phyloP scores from a whole-genome alignment of 441 rosid genomes.

The Pelargonium myrrhifolium region DNA sequence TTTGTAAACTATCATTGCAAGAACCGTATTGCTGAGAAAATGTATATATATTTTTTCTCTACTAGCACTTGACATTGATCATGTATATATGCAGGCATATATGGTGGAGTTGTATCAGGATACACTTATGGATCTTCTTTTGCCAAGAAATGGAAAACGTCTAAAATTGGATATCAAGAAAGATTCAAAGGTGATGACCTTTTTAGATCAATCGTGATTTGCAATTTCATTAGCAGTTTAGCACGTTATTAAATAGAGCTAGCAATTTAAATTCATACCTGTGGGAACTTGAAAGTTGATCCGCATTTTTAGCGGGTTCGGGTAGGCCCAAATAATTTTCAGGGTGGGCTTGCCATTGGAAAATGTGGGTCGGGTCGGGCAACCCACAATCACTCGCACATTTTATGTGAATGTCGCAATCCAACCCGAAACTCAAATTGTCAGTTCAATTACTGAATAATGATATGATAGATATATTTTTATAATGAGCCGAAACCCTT shows the following conservation, averaged over 20 bases:
- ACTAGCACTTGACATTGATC: constrained; percentile 4
- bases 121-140: constrained; percentile 72
- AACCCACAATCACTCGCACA: no score
- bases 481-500: no score
- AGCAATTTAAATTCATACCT: background rate
- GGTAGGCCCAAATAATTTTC: no score
- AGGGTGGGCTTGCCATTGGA: no score
- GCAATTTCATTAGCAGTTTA: background rate
- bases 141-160: constrained; percentile 61
- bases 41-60: background rate
- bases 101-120: constrained; percentile 98
- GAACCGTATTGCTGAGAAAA: background rate
- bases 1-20: background rate
- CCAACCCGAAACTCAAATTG: no score
- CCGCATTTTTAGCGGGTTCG: no score
- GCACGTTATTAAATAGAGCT: background rate
- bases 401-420: no score
- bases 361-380: no score
- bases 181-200: constrained; percentile 65
- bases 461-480: no score
- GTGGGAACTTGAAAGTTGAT: no score
- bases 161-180: constrained; percentile 81
- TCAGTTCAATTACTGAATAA: no score
- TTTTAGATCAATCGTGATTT: background rate
- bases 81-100: constrained; percentile 54